Conservation (phyloP, 306 rosid genomes). For the Vigna mungo region DNA sequence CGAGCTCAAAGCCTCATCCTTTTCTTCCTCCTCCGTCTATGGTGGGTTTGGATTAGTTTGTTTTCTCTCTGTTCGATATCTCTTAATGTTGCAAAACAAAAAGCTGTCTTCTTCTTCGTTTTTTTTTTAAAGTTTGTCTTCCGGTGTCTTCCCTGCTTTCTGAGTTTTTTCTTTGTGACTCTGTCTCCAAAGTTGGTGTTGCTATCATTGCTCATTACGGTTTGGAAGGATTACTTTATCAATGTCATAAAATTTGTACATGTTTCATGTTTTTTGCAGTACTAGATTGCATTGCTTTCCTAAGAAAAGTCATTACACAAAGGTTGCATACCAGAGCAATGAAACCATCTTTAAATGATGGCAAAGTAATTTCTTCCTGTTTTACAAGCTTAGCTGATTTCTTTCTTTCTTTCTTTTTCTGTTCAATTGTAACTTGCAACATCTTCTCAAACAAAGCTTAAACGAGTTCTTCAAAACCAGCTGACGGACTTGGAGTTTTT, state of each 20-base stretch:
- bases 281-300: conserved; percentile 49
- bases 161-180: not conserved
- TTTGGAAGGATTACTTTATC: conserved; percentile 29
- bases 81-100: conserved; percentile 22
- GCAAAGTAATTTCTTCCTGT: conserved; percentile 56
- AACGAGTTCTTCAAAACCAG: not conserved
- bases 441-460: not conserved
- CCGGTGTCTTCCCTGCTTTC: too few relatives aligned
- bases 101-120: not conserved
- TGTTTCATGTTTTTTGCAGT: conserved; percentile 46
- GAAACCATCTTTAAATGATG: conserved; percentile 58
- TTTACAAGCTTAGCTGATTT: not conserved
- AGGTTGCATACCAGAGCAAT: conserved; percentile 67
- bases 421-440: conserved; percentile 21
- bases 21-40: conserved; percentile 58
- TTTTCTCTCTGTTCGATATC: conserved; percentile 58
- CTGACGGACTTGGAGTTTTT: too few relatives aligned
- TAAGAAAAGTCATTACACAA: conserved; percentile 40
- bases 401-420: not conserved
- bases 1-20: conserved; percentile 68
- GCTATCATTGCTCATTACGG: conserved; percentile 5
- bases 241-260: conserved; percentile 25
- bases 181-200: conserved; percentile 28
- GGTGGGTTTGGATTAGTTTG: conserved; percentile 51
- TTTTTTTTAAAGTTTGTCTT: not conserved